Percentiles rank a stretch among this genome's conserved stretches.
These are phyloP conservation scores for Gossypium herbaceum DNA, from an alignment of 345 rosid genomes.

Conservation along the genomic window DNA sequence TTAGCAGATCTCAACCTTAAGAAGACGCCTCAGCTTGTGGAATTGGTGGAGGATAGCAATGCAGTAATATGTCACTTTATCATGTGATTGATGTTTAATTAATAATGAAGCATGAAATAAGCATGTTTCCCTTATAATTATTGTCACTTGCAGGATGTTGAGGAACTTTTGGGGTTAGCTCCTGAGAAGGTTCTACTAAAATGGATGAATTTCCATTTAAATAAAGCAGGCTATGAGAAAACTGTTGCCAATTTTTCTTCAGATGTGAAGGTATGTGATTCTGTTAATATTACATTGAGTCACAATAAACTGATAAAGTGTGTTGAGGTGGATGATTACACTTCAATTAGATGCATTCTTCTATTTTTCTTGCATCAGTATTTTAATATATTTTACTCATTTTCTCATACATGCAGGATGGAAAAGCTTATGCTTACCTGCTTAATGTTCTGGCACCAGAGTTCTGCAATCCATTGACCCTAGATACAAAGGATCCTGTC, in stretches of 20 bases:
- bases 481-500: slow-evolving; percentile 57
- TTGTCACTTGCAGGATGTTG: slow-evolving; percentile 58
- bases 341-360: not conserved
- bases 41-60: slow-evolving; percentile 67
- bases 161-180: slow-evolving; percentile 81
- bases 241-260: slow-evolving; percentile 75
- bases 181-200: slow-evolving; percentile 84
- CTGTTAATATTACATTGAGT: slow-evolving; percentile 7
- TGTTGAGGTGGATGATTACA: not conserved
- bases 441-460: slow-evolving; percentile 93
- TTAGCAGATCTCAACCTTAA: slow-evolving; percentile 82
- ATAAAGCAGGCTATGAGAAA: slow-evolving; percentile 86
- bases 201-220: slow-evolving; percentile 94
- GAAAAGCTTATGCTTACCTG: slow-evolving; percentile 76
- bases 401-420: slow-evolving; percentile 55
- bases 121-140: not conserved
- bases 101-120: not conserved
- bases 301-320: not conserved
- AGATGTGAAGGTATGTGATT: slow-evolving; percentile 62
- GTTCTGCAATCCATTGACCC: slow-evolving; percentile 66
- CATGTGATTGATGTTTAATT: slow-evolving; percentile 4
- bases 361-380: slow-evolving; percentile 14
- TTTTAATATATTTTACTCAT: slow-evolving; percentile 14
- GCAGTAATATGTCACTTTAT: slow-evolving; percentile 34
- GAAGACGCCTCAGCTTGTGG: slow-evolving; percentile 96